Evolutionary conservation across 2,329 filamentous ascomycete genomes (phyloP).

Genomic region (Xylariaceae sp.): DNA sequence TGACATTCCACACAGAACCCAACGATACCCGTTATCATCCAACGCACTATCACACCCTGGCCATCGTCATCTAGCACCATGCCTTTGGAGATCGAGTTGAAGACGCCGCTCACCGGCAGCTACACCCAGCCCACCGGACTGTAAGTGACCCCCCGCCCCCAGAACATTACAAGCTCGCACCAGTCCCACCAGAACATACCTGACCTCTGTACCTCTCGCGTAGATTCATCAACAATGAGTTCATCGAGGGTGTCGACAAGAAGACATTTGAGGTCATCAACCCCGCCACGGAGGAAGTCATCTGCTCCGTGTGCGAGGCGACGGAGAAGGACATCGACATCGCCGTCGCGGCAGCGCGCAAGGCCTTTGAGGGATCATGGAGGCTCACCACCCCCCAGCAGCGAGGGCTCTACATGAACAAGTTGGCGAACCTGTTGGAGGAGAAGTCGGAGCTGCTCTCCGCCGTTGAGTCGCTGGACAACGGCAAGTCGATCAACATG

Average conservation of each 20-base stretch:
- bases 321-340: constrained; percentile 79
- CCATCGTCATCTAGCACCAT: constrained; percentile 23
- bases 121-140: constrained; percentile 55
- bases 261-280: constrained; percentile 91
- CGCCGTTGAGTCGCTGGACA: constrained; percentile 79
- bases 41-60: not conserved
- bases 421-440: constrained; percentile 74
- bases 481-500: constrained; percentile 74
- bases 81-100: constrained; percentile 51
- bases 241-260: constrained; percentile 73
- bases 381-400: constrained; percentile 58
- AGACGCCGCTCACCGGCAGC: constrained; percentile 57
- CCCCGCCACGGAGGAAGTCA: constrained; percentile 76
- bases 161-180: not conserved
- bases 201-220: too few relatives aligned
- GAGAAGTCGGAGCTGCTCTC: constrained; percentile 70
- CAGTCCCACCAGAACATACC: too few relatives aligned
- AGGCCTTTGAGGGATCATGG: constrained; percentile 74
- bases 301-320: constrained; percentile 74
- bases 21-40: not conserved
- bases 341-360: constrained; percentile 77
- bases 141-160: constrained; percentile 32
- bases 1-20: not conserved
- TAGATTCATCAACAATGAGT: constrained; percentile 92
- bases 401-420: constrained; percentile 62